A percentile compares a stretch with the other conserved stretches of the same genome.
These are phyloP conservation scores for Rutstroemia sp. DNA, from an alignment of 2,329 filamentous ascomycete genomes.

Conservation along the genomic window DNA sequence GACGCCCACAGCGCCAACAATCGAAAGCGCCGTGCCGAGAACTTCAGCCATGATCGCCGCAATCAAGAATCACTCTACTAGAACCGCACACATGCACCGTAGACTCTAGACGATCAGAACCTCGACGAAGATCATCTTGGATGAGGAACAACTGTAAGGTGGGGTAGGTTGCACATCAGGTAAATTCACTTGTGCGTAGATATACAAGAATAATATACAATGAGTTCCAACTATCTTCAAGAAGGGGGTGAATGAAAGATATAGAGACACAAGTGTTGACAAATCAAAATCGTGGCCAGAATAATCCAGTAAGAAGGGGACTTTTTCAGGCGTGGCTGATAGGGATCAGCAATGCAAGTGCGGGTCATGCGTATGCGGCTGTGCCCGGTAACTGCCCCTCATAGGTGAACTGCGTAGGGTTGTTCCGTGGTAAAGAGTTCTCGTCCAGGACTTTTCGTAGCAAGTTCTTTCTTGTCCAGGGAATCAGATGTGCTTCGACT, in stretches of 20 bases:
- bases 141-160: too few relatives aligned
- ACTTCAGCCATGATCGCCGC: conserved; percentile 31
- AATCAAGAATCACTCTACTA: background rate
- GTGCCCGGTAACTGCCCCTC: background rate
- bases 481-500: too few relatives aligned
- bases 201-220: background rate
- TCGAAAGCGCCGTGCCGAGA: conserved; percentile 36
- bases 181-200: background rate
- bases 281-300: conserved; percentile 1
- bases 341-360: background rate
- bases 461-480: too few relatives aligned
- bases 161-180: too few relatives aligned
- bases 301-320: background rate
- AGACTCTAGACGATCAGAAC: too few relatives aligned
- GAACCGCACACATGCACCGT: too few relatives aligned
- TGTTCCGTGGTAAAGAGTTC: too few relatives aligned
- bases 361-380: background rate
- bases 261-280: background rate
- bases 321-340: background rate
- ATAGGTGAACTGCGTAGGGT: background rate
- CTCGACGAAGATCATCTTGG: too few relatives aligned
- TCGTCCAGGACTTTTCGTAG: too few relatives aligned
- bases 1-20: conserved; percentile 38
- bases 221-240: too few relatives aligned
- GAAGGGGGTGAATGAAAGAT: background rate